phyloP scores from a whole-genome alignment of 1,139 yeast species.

The Zhuliangozyma blackwelliae region DNA sequence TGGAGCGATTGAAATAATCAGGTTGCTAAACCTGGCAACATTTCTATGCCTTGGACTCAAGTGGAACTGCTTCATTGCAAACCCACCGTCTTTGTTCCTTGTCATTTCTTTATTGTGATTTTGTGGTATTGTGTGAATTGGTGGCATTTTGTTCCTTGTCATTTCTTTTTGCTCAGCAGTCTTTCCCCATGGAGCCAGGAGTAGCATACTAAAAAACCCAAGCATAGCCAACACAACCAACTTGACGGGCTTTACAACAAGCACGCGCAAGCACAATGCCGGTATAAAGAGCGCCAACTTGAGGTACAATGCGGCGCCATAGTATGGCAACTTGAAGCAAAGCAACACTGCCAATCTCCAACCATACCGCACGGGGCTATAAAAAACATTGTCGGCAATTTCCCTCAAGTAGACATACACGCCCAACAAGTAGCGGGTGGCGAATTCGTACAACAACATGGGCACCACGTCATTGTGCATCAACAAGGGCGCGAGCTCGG shows the following conservation, averaged over 20 bases:
- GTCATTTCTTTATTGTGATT: not conserved
- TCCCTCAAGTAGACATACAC: conserved; percentile 3
- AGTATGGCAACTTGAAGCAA: conserved; percentile 15
- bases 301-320: conserved; percentile 12
- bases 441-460: conserved; percentile 15
- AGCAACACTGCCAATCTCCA: conserved; percentile 10
- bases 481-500: conserved; percentile 10
- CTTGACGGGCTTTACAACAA: conserved; percentile 5
- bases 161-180: too few relatives aligned
- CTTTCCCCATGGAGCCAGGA: too few relatives aligned
- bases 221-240: conserved; percentile 1
- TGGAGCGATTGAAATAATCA: too few relatives aligned
- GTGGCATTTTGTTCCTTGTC: too few relatives aligned
- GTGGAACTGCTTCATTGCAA: conserved; percentile 10
- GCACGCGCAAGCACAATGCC: conserved; percentile 3
- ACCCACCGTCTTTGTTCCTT: conserved; percentile 1
- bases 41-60: conserved; percentile 3
- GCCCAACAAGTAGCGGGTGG: conserved; percentile 11
- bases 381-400: conserved; percentile 5
- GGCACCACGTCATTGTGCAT: conserved; percentile 8
- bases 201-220: conserved; percentile 2
- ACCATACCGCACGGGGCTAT: conserved; percentile 6
- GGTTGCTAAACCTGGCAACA: too few relatives aligned
- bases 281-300: conserved; percentile 17
- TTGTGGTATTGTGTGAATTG: too few relatives aligned